These are phyloP conservation scores for Kwoniella dendrophila DNA, from an alignment of 768 basidiomycete genomes.

Conservation along the genomic window DNA sequence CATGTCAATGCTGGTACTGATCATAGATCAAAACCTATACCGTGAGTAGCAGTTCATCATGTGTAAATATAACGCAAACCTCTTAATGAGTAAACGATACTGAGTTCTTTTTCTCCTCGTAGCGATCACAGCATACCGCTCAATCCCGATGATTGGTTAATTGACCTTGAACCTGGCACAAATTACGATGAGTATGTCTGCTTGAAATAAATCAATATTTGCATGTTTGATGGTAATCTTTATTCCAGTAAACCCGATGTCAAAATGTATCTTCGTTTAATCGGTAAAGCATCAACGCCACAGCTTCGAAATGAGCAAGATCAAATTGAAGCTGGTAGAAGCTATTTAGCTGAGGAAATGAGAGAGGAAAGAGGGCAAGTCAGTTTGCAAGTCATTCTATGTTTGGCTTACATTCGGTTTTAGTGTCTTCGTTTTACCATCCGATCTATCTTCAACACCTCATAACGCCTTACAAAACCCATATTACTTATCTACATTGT, in stretches of 20 bases:
- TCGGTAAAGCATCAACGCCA: conserved; percentile 7
- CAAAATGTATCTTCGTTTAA: conserved; percentile 7
- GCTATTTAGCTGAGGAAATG: conserved; percentile 18
- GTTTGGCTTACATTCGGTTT: background rate
- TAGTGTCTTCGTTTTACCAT: conserved; percentile 17
- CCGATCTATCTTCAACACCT: conserved; percentile 6
- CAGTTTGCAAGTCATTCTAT: background rate
- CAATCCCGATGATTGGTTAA: conserved; percentile 17
- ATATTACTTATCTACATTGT: conserved; percentile 3
- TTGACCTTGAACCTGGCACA: conserved; percentile 10
- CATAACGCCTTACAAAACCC: conserved; percentile 19
- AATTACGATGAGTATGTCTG: conserved; percentile 18
- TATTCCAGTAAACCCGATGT: conserved; percentile 14
- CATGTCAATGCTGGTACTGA: conserved; percentile 11
- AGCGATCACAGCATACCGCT: conserved; percentile 18
- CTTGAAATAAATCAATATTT: background rate
- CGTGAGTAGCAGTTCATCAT: background rate
- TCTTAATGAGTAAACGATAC: background rate
- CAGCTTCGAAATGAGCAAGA: background rate
- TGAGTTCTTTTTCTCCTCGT: background rate
- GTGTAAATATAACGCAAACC: background rate
- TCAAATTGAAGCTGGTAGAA: conserved; percentile 15
- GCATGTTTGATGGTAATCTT: background rate
- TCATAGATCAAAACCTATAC: conserved; percentile 4
- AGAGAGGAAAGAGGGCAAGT: conserved; percentile 12